phyloP scores from a whole-genome alignment of 2,329 filamentous ascomycete genomes.

The Teratosphaeria viscida region DNA sequence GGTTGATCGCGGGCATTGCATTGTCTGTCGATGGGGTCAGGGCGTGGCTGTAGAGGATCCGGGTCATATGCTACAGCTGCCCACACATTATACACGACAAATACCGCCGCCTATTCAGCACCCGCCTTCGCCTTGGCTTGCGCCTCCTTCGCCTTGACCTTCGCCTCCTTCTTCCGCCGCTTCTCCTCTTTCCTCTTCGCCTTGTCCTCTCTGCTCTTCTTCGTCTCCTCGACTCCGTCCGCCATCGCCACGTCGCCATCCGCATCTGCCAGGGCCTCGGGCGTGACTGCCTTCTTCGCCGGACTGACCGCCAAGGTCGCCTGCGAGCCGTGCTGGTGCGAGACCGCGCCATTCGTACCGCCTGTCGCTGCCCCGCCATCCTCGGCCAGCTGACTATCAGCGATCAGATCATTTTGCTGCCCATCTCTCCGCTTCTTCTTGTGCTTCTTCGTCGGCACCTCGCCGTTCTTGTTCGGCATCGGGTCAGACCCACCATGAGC shows the following conservation, averaged over 20 bases:
- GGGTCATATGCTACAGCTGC: neutral
- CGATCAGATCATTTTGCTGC: slow-evolving; percentile 27
- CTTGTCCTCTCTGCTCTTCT: slow-evolving; percentile 22
- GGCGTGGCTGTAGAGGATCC: neutral
- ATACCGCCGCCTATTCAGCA: neutral
- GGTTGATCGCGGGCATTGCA: slow-evolving; percentile 1
- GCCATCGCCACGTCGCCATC: slow-evolving; percentile 5
- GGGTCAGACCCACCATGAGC: slow-evolving; percentile 31
- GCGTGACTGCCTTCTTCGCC: slow-evolving; percentile 6
- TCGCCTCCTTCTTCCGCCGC: slow-evolving; percentile 20
- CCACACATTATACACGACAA: neutral
- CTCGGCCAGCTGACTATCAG: slow-evolving; percentile 12
- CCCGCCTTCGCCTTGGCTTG: slow-evolving; percentile 25
- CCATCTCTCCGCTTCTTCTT: slow-evolving; percentile 28
- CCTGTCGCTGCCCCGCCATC: neutral
- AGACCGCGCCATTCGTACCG: neutral
- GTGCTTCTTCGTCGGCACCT: slow-evolving; percentile 18
- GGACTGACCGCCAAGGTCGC: slow-evolving; percentile 15
- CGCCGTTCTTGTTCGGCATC: slow-evolving; percentile 14
- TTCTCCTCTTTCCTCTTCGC: slow-evolving; percentile 27
- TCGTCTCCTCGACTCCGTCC: slow-evolving; percentile 6
- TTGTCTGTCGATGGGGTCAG: neutral
- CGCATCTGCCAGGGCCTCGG: neutral
- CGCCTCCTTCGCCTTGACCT: slow-evolving; percentile 25
- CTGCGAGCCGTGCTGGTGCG: neutral